phyloP scores from a whole-genome alignment of 2,329 filamentous ascomycete species.

The Cercospora beticola region DNA sequence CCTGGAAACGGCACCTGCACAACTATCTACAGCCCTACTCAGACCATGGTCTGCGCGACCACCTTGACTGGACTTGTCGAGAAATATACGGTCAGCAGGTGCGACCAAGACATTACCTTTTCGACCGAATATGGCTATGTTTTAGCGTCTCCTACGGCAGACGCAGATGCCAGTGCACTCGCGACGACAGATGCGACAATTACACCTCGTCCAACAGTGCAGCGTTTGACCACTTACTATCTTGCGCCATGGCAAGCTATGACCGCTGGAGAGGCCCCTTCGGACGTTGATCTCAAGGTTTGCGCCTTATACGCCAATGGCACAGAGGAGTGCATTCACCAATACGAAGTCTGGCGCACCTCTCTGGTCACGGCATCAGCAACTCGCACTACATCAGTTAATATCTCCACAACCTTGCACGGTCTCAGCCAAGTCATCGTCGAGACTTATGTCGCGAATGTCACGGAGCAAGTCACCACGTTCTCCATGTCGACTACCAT shows the following conservation, averaged over 20 bases:
- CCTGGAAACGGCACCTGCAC: constrained; percentile 41
- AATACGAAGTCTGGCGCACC: constrained; percentile 46
- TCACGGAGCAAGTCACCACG: constrained; percentile 42
- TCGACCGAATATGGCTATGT: constrained; percentile 47
- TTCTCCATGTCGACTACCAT: constrained; percentile 44
- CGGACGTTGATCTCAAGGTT: constrained; percentile 45
- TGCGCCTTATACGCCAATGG: constrained; percentile 41
- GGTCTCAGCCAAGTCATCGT: constrained; percentile 40
- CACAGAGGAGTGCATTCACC: constrained; percentile 42
- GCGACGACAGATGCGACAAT: constrained; percentile 18
- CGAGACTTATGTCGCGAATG: constrained; percentile 41
- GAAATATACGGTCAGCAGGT: constrained; percentile 44
- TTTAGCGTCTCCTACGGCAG: constrained; percentile 41
- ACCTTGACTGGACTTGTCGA: constrained; percentile 44
- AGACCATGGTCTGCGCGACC: constrained; percentile 47
- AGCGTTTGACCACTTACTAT: constrained; percentile 46
- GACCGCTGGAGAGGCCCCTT: constrained; percentile 41
- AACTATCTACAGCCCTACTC: constrained; percentile 43
- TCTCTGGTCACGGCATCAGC: constrained; percentile 41
- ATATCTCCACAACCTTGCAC: constrained; percentile 43
- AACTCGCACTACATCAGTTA: constrained; percentile 40
- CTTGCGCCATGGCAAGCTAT: constrained; percentile 47
- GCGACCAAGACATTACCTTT: constrained; percentile 48
- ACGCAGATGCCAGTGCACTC: constrained; percentile 12
- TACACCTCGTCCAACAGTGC: constrained; percentile 43